A percentile compares a stretch with the other conserved stretches of the same genome.
Evolutionary conservation across 148 eudicot species (phyloP).

Genomic region (Rheum nobile): DNA sequence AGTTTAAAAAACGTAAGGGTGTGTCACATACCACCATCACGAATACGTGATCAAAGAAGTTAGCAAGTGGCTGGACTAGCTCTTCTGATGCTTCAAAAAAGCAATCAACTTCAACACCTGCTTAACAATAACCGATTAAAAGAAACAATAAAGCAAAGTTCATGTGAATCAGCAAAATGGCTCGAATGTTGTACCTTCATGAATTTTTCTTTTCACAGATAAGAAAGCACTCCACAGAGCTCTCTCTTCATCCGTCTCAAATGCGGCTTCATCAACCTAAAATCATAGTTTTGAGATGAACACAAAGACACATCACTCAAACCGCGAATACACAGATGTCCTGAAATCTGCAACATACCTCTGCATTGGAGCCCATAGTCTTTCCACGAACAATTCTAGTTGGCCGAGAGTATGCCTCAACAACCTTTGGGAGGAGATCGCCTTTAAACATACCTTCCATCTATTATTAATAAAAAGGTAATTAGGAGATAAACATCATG

Average conservation of each 20-base stretch:
- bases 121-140: not conserved
- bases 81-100: constrained; percentile 57
- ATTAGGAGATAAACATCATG: not conserved
- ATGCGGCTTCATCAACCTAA: constrained; percentile 75
- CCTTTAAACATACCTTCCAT: constrained; percentile 69
- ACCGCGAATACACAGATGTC: not conserved
- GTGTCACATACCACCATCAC: constrained; percentile 91
- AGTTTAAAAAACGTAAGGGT: too few species aligned
- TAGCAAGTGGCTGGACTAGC: constrained; percentile 73
- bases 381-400: constrained; percentile 98
- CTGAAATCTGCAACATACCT: constrained; percentile 29
- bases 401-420: constrained; percentile 96
- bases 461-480: constrained; percentile 22
- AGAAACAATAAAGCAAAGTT: not conserved
- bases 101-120: constrained; percentile 78
- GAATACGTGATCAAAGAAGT: constrained; percentile 80
- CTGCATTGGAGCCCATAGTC: constrained; percentile 33
- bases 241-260: constrained; percentile 69
- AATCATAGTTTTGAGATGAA: constrained; percentile 5
- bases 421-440: constrained; percentile 61
- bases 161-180: not conserved
- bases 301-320: not conserved
- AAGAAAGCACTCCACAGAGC: constrained; percentile 78
- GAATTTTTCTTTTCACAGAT: constrained; percentile 47
- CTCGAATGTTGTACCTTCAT: constrained; percentile 35